phyloP scores from a whole-genome alignment of 1,284 basidiomycete species.

The Ganoderma meredithae region DNA sequence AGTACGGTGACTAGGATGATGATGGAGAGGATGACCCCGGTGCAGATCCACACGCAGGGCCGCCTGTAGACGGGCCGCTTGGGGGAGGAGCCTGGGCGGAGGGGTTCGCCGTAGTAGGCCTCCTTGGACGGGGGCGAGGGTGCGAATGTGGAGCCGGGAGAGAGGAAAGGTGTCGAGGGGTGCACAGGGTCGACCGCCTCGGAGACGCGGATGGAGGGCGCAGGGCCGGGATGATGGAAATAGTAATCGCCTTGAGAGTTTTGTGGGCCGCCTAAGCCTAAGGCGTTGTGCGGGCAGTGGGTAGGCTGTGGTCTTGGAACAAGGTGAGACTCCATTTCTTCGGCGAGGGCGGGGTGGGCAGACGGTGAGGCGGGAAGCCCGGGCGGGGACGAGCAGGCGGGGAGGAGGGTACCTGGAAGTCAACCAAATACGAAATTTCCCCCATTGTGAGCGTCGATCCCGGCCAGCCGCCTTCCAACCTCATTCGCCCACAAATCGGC shows the following conservation, averaged over 20 bases:
- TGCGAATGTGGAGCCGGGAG: too few relatives aligned
- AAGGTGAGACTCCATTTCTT: not conserved
- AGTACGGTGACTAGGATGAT: slow-evolving; percentile 51
- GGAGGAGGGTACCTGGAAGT: not conserved
- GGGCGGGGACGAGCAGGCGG: too few relatives aligned
- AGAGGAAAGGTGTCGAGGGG: not conserved
- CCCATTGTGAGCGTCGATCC: not conserved
- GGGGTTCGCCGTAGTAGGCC: slow-evolving; percentile 56
- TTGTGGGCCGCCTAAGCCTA: not conserved
- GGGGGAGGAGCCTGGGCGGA: slow-evolving; percentile 36
- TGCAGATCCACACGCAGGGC: slow-evolving; percentile 36
- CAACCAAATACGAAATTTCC: too few relatives aligned
- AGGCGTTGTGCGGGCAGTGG: not conserved
- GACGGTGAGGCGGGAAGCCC: not conserved
- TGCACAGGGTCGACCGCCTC: not conserved
- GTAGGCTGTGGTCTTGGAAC: not conserved
- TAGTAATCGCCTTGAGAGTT: not conserved
- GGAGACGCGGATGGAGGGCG: not conserved
- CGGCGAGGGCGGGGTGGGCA: not conserved
- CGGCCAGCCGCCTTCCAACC: not conserved
- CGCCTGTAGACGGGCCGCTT: slow-evolving; percentile 49
- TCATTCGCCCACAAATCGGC: not conserved
- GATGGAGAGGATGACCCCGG: slow-evolving; percentile 43
- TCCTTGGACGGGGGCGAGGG: not conserved
- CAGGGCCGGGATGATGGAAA: not conserved